Evolutionary conservation across 768 basidiomycete genomes (phyloP).

Genomic region (Tulasnella sp.): DNA sequence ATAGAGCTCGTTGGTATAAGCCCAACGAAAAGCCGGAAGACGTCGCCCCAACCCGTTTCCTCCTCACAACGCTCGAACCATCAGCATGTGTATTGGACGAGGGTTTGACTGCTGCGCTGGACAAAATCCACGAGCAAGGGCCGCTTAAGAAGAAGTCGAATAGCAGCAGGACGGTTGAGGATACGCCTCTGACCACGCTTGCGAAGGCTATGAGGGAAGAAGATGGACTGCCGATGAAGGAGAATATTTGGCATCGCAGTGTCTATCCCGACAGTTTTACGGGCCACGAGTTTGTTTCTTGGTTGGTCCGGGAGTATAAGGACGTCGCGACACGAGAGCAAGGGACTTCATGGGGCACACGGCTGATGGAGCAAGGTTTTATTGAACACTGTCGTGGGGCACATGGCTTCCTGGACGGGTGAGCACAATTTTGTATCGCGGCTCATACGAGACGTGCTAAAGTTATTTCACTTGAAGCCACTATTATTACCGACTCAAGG

Average conservation of each 20-base stretch:
- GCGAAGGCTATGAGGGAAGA: conserved; percentile 81
- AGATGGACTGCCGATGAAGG: conserved; percentile 71
- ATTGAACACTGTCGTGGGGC: conserved; percentile 71
- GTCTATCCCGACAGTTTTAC: conserved; percentile 76
- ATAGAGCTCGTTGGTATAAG: conserved; percentile 68
- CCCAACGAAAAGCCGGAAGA: conserved; percentile 41
- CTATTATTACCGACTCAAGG: conserved; percentile 77
- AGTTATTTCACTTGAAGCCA: conserved; percentile 38
- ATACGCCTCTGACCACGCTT: conserved; percentile 49
- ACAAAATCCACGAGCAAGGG: conserved; percentile 63
- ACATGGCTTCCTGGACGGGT: conserved; percentile 86
- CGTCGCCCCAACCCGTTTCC: conserved; percentile 52
- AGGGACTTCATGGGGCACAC: conserved; percentile 66
- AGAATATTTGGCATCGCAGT: conserved; percentile 68
- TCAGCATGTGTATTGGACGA: conserved; percentile 71
- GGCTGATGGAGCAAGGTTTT: conserved; percentile 66
- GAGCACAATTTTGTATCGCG: conserved; percentile 11
- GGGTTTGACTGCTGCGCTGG: conserved; percentile 63
- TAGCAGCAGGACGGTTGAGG: conserved; percentile 59
- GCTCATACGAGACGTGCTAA: background rate
- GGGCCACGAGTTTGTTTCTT: conserved; percentile 80
- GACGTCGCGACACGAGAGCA: conserved; percentile 78
- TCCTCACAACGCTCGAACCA: conserved; percentile 78
- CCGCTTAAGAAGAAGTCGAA: conserved; percentile 71
- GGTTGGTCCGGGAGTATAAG: conserved; percentile 84